Percentiles rank a stretch among this genome's conserved stretches.
Conservation (phyloP, 495 filamentous ascomycete species). For the Xylaria acuta region DNA sequence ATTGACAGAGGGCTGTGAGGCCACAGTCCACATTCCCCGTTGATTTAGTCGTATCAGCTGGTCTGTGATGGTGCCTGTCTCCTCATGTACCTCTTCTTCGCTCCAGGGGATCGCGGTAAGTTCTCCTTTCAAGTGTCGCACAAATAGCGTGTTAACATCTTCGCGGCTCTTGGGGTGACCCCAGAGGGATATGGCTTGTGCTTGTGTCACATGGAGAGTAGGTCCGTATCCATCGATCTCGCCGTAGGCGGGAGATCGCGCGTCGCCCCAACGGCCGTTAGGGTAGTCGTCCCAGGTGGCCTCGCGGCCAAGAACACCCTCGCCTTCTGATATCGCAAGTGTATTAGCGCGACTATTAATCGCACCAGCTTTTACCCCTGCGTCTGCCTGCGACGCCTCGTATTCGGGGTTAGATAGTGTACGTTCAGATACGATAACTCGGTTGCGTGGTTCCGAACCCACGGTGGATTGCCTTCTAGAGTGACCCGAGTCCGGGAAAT, state of each 20-base stretch:
- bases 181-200: constrained; percentile 83
- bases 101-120: constrained; percentile 87
- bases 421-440: constrained; percentile 75
- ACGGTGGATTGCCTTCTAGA: constrained; percentile 53
- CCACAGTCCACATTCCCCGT: constrained; percentile 94
- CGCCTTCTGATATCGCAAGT: constrained; percentile 89
- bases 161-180: constrained; percentile 68
- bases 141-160: constrained; percentile 82
- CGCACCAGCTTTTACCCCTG: constrained; percentile 63
- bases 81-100: constrained; percentile 84
- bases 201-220: constrained; percentile 78
- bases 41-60: constrained; percentile 76
- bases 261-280: constrained; percentile 96
- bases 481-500: constrained; percentile 28
- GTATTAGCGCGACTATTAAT: constrained; percentile 77
- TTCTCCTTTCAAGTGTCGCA: constrained; percentile 76
- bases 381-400: constrained; percentile 71
- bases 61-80: constrained; percentile 78
- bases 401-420: constrained; percentile 59
- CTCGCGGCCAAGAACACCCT: constrained; percentile 88
- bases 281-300: constrained; percentile 99
- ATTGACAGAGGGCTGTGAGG: constrained; percentile 95
- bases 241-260: constrained; percentile 86
- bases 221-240: constrained; percentile 97
- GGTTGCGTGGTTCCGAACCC: constrained; percentile 76